phyloP scores from a whole-genome alignment of 768 basidiomycete species.

The Rickenella mellea region DNA sequence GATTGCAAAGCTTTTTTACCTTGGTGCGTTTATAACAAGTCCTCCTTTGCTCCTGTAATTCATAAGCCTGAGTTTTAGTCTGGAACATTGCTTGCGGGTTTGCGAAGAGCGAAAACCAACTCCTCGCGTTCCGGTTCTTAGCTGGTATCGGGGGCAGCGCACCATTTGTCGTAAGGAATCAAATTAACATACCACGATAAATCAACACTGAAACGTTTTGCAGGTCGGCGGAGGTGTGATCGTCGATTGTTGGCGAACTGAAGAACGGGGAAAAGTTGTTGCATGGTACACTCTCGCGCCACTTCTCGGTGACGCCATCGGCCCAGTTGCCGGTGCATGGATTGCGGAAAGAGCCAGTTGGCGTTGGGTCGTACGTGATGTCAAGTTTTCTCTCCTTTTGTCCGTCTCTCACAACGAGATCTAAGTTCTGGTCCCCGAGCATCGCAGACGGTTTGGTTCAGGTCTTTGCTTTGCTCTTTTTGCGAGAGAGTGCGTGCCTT shows the following conservation, averaged over 20 bases:
- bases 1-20: conserved; percentile 29
- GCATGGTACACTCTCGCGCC: conserved; percentile 59
- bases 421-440: conserved; percentile 12
- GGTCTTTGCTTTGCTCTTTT: conserved; percentile 6
- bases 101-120: conserved; percentile 43
- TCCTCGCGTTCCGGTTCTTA: conserved; percentile 62
- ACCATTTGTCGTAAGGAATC: conserved; percentile 35
- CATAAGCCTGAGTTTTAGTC: conserved; percentile 27
- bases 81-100: conserved; percentile 52
- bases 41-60: conserved; percentile 11
- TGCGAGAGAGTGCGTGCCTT: conserved; percentile 7
- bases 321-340: conserved; percentile 35
- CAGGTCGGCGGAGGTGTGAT: conserved; percentile 60
- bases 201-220: conserved; percentile 5
- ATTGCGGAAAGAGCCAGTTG: conserved; percentile 13
- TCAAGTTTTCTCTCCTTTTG: neutral
- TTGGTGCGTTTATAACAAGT: conserved; percentile 27
- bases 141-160: conserved; percentile 68
- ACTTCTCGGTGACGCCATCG: conserved; percentile 33
- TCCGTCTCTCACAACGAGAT: neutral
- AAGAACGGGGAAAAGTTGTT: conserved; percentile 56
- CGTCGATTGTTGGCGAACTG: conserved; percentile 47
- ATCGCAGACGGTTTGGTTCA: conserved; percentile 12
- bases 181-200: neutral
- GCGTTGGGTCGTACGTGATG: conserved; percentile 8